Evolutionary conservation across 768 basidiomycete species (phyloP), one percentile per base, ranked within the genome.

Genomic region (Dendrothele bispora): DNA sequence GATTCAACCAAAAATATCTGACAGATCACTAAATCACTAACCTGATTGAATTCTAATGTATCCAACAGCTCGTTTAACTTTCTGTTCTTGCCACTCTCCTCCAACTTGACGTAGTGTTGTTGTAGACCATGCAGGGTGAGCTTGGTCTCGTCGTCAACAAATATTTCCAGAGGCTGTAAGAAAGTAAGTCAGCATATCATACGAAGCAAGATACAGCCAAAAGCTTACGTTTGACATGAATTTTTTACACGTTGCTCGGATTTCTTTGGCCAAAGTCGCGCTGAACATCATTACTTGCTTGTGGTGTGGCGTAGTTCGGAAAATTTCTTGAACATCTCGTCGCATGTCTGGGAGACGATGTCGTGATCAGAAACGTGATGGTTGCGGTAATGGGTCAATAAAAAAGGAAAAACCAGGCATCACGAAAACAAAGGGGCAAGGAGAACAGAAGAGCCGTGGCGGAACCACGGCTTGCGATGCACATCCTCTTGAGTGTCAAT

Each of bases 241-340:
- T 66, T 99, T 98, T 75, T 98, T 98, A 83, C 97, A 99, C 0
- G 97, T 98, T 6, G 86, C 79, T 48, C 97, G 81, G 49, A 99
- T 95, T 55, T 98, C 97, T 77, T 99, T 98, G 48, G 92, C 84
- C 51, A 99, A 73, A 1, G 97, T 99, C 32, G 97, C 97, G 60
- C 93, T 95, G 79, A 99, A 99, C 97, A 99, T 99, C 97, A 99
- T 99, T 57, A 99, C 97, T 79, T 99, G 95, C 77, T 99, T 99
- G 81, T 97, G 94, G 70, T 97, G 95, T 42, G 97, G 97, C 17
- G 97, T 98, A 15, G 92, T 82, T 61, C 95, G 88, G 83, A 98
- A 99, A 61, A 99, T 98, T 75, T 99, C 97, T 84, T 99, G 97
- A 55, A 99, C 95, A 67, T 99, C 97, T 64, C 97, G 92, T 75